A percentile compares a stretch with the other conserved stretches of the same genome.
phyloP scores from a whole-genome alignment of 1,139 yeast genomes.

The Pichia norvegensis region DNA sequence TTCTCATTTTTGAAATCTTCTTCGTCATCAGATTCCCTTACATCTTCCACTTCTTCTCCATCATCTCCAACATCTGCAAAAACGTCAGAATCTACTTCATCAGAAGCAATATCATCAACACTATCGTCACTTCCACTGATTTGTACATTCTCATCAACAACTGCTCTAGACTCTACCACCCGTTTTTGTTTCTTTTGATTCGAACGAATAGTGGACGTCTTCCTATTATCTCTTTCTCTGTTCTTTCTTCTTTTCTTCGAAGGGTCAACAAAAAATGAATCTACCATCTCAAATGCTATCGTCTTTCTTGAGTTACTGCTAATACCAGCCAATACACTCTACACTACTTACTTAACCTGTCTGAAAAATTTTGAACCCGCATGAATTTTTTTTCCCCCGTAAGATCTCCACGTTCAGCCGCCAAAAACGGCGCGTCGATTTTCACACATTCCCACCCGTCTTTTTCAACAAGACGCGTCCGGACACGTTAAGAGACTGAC shows the following conservation, averaged over 20 bases:
- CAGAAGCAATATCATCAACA: slow-evolving; percentile 30
- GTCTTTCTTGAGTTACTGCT: too few relatives aligned
- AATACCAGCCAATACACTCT: not conserved
- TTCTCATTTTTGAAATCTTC: slow-evolving; percentile 69
- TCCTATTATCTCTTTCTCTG: slow-evolving; percentile 38
- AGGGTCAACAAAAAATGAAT: slow-evolving; percentile 58
- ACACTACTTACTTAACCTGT: not conserved
- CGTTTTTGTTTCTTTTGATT: slow-evolving; percentile 16
- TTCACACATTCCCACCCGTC: not conserved
- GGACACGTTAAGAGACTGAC: too few relatives aligned
- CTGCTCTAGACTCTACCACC: slow-evolving; percentile 8
- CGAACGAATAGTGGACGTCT: slow-evolving; percentile 17
- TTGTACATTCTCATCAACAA: not conserved
- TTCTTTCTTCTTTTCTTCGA: slow-evolving; percentile 44
- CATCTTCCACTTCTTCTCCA: slow-evolving; percentile 29
- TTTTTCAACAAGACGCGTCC: not conserved
- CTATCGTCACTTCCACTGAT: slow-evolving; percentile 14
- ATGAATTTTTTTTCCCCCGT: not conserved
- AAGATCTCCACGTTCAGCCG: too few relatives aligned
- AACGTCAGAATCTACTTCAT: slow-evolving; percentile 34
- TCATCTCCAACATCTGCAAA: slow-evolving; percentile 32
- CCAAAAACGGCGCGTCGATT: not conserved
- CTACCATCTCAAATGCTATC: slow-evolving; percentile 34
- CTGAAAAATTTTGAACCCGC: not conserved
- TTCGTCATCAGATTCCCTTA: slow-evolving; percentile 49